These are phyloP conservation scores for Lathyrus tuberosus DNA, from an alignment of 306 rosid species.

Conservation along the genomic window DNA sequence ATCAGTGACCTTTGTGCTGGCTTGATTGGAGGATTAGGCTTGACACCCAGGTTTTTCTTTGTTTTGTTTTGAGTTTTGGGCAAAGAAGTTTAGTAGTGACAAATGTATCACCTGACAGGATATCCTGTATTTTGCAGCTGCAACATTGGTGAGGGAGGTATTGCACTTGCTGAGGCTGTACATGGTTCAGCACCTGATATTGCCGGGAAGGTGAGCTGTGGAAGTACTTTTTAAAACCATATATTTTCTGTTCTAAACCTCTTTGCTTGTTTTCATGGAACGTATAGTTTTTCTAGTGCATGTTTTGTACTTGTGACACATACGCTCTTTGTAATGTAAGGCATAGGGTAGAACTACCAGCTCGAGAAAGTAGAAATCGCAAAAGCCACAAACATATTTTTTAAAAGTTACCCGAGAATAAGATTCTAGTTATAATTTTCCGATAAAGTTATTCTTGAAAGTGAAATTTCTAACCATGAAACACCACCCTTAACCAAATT, in stretches of 20 bases:
- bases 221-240: conserved; percentile 18
- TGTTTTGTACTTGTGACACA: background rate
- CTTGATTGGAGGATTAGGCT: conserved; percentile 91
- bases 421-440: background rate
- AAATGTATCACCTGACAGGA: conserved; percentile 39
- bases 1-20: conserved; percentile 99
- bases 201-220: conserved; percentile 86
- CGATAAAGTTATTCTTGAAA: background rate
- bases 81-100: conserved; percentile 1
- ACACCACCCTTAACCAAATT: background rate
- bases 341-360: background rate
- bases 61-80: background rate
- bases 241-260: conserved; percentile 4
- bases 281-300: background rate
- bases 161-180: conserved; percentile 99
- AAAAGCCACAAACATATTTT: background rate
- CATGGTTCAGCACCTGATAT: conserved; percentile 99
- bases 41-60: conserved; percentile 79
- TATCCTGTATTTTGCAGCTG: conserved; percentile 54
- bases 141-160: conserved; percentile 98
- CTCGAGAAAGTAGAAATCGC: background rate
- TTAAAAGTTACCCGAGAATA: background rate
- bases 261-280: conserved; percentile 20
- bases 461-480: background rate
- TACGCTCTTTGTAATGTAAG: background rate